A percentile compares a stretch with the other conserved stretches of the same genome.
Evolutionary conservation across 2,329 filamentous ascomycete species (phyloP).

Genomic region (Aspergillus pseudonomiae): DNA sequence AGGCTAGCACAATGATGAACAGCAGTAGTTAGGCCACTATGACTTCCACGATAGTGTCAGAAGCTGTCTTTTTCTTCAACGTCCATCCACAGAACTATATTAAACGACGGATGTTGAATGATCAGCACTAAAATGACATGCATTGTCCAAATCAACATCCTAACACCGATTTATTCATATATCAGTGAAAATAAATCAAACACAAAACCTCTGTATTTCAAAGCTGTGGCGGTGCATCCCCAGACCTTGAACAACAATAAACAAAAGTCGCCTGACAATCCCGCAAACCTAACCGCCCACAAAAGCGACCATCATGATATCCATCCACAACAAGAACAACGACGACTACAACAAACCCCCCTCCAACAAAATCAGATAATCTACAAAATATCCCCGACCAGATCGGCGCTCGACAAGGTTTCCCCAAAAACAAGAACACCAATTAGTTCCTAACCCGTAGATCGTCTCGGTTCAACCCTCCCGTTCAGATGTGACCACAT

Average conservation of each 20-base stretch:
- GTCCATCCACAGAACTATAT: too few relatives aligned
- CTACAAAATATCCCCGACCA: background rate
- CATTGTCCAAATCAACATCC: background rate
- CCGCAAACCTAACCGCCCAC: background rate
- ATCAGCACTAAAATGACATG: background rate
- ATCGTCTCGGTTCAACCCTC: background rate
- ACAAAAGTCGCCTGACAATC: constrained; percentile 9
- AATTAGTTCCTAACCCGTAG: background rate
- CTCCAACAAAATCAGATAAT: too few relatives aligned
- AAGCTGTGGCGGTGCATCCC: background rate
- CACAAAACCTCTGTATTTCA: background rate
- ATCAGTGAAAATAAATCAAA: background rate
- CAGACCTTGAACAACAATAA: background rate
- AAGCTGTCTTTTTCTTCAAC: background rate
- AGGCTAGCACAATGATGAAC: background rate
- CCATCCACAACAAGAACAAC: background rate
- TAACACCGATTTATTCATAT: background rate
- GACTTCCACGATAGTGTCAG: background rate
- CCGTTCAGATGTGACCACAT: background rate
- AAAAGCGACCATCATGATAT: too few relatives aligned
- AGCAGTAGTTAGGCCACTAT: background rate
- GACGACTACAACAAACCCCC: background rate
- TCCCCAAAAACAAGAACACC: background rate
- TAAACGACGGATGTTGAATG: too few relatives aligned
- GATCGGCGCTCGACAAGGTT: background rate